These are phyloP conservation scores for Calonectria multiphialidica DNA, from an alignment of 2,329 filamentous ascomycete species.

Conservation along the genomic window DNA sequence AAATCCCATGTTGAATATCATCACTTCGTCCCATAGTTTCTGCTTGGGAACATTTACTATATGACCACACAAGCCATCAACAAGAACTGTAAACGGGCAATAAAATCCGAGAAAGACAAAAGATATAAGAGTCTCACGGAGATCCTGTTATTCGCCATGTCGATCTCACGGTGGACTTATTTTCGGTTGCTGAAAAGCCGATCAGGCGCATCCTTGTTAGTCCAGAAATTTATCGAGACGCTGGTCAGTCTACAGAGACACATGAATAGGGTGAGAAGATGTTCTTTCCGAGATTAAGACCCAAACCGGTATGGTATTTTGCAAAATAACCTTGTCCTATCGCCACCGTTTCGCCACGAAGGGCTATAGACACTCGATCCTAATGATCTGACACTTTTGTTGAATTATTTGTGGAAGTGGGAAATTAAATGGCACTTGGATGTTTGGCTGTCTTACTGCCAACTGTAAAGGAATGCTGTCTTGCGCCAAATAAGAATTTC, in stretches of 20 bases:
- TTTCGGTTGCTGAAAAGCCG: neutral
- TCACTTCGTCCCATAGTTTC: constrained; percentile 17
- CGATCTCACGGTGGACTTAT: neutral
- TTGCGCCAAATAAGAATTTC: too few relatives aligned
- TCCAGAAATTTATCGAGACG: constrained; percentile 4
- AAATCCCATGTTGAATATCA: neutral
- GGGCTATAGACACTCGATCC: too few relatives aligned
- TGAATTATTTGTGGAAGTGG: too few relatives aligned
- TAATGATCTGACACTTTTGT: too few relatives aligned
- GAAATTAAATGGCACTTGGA: too few relatives aligned
- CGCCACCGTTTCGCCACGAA: too few relatives aligned
- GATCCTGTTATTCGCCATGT: constrained; percentile 5
- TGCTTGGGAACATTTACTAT: constrained; percentile 11
- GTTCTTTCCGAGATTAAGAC: neutral
- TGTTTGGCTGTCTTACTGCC: too few relatives aligned
- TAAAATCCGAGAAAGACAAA: neutral
- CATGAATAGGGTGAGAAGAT: neutral
- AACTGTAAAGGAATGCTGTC: too few relatives aligned
- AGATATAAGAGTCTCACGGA: neutral
- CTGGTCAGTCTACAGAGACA: neutral
- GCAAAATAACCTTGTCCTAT: neutral
- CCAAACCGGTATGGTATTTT: neutral
- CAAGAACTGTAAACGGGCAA: neutral
- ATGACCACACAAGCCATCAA: neutral
- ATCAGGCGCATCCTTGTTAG: neutral